Conservation (phyloP, 192 early-diverging fungal species). For the Allomyces arbusculus region DNA sequence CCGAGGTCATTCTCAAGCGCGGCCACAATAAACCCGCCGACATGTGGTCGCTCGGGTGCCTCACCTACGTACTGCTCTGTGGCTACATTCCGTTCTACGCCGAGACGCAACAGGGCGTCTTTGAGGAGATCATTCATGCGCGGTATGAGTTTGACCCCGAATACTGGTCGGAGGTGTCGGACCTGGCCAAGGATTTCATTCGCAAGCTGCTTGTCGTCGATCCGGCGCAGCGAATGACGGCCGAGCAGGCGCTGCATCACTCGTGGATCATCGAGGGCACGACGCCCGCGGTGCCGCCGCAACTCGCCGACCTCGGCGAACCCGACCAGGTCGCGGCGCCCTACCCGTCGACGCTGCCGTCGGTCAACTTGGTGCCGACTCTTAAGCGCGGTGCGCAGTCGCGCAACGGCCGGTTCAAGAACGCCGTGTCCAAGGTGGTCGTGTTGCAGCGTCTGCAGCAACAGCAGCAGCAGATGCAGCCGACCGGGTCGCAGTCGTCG, state of each 20-base stretch:
- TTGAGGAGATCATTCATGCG: not conserved
- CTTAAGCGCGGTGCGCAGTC: not conserved
- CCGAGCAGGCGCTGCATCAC: constrained; percentile 48
- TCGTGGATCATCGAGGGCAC: constrained; percentile 35
- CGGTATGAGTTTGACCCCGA: constrained; percentile 3
- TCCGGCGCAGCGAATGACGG: constrained; percentile 49
- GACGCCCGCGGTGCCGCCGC: no score
- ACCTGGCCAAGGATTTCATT: constrained; percentile 47
- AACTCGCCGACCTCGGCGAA: no score
- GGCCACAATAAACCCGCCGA: constrained; percentile 18
- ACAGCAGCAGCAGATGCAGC: no score
- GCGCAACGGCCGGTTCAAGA: not conserved
- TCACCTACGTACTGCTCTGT: constrained; percentile 51
- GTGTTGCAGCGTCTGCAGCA: no score
- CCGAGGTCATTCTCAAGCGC: constrained; percentile 6
- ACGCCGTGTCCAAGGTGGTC: not conserved
- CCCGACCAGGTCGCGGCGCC: not conserved
- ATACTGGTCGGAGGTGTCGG: not conserved
- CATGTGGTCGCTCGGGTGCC: constrained; percentile 63
- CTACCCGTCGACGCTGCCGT: not conserved
- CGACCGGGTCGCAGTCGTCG: no score
- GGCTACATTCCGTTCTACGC: constrained; percentile 47
- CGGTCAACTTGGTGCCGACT: not conserved
- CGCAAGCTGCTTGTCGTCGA: constrained; percentile 38
- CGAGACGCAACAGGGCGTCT: not conserved